phyloP scores from a whole-genome alignment of 371 early-diverging fungal species.

The Zancudomyces culisetae region DNA sequence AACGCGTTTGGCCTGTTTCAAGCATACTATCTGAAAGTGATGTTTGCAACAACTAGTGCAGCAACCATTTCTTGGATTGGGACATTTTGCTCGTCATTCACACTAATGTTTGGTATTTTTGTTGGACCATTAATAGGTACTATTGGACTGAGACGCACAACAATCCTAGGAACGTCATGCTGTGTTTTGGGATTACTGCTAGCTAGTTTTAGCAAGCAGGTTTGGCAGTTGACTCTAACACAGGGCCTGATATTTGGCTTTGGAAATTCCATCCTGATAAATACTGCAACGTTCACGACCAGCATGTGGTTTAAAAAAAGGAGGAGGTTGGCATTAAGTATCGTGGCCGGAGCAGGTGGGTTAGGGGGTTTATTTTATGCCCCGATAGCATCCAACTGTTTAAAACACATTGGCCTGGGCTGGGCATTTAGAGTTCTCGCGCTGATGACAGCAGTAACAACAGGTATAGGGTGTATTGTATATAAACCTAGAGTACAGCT shows the following conservation, averaged over 20 bases:
- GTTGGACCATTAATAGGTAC: slow-evolving; percentile 12
- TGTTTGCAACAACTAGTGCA: slow-evolving; percentile 7
- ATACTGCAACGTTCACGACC: neutral
- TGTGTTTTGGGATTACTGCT: slow-evolving; percentile 7
- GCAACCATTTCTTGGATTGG: slow-evolving; percentile 15
- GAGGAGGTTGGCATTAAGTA: neutral
- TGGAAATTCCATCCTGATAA: slow-evolving; percentile 19
- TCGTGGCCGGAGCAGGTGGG: neutral
- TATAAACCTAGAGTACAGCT: neutral
- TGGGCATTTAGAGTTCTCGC: neutral
- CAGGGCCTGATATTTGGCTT: slow-evolving; percentile 15
- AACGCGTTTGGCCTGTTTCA: slow-evolving; percentile 11
- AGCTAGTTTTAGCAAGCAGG: slow-evolving; percentile 10
- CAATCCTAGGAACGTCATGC: slow-evolving; percentile 8
- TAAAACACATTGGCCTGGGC: neutral
- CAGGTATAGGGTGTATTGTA: neutral
- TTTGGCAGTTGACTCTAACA: slow-evolving; percentile 16
- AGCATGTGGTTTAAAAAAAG: neutral
- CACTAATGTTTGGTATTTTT: slow-evolving; percentile 8
- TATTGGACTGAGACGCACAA: slow-evolving; percentile 10
- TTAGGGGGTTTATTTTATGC: neutral
- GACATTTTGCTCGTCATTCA: slow-evolving; percentile 7
- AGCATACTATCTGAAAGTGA: slow-evolving; percentile 14
- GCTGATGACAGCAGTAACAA: neutral
- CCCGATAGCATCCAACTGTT: neutral